phyloP scores from a whole-genome alignment of 2,329 filamentous ascomycete species.

The Zymoseptoria passerinii region DNA sequence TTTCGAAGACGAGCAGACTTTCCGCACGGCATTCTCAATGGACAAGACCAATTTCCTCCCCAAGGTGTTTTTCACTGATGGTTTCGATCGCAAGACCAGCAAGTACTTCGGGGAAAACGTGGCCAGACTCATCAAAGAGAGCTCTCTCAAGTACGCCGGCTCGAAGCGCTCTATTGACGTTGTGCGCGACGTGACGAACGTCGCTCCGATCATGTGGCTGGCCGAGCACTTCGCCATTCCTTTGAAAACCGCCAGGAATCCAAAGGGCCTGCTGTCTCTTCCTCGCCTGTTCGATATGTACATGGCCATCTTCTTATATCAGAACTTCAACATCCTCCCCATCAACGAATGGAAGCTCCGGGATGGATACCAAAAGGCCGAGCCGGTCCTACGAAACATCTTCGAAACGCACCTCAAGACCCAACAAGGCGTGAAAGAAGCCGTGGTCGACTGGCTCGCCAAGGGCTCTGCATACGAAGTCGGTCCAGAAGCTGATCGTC shows the following conservation, averaged over 20 bases:
- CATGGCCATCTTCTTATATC: slow-evolving; percentile 42
- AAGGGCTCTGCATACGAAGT: slow-evolving; percentile 45
- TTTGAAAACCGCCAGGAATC: slow-evolving; percentile 54
- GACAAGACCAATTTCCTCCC: slow-evolving; percentile 33
- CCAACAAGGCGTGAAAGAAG: slow-evolving; percentile 36
- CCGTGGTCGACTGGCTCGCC: slow-evolving; percentile 40
- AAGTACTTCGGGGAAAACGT: slow-evolving; percentile 40
- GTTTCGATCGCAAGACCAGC: slow-evolving; percentile 37
- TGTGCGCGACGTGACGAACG: slow-evolving; percentile 60
- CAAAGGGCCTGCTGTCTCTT: slow-evolving; percentile 46
- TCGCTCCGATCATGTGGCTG: slow-evolving; percentile 56
- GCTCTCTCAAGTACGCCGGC: slow-evolving; percentile 40
- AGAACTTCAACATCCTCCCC: slow-evolving; percentile 47
- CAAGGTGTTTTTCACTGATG: slow-evolving; percentile 39
- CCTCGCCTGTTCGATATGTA: slow-evolving; percentile 41
- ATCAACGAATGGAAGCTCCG: slow-evolving; percentile 42
- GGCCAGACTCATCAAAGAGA: slow-evolving; percentile 38
- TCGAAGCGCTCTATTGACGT: slow-evolving; percentile 42
- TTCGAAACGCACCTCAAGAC: slow-evolving; percentile 41
- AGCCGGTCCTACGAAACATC: slow-evolving; percentile 32
- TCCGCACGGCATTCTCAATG: slow-evolving; percentile 38
- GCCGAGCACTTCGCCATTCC: slow-evolving; percentile 58
- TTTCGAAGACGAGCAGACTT: slow-evolving; percentile 43
- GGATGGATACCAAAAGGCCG: slow-evolving; percentile 36
- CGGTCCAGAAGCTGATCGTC: slow-evolving; percentile 42